Evolutionary conservation across 2,329 filamentous ascomycete species (phyloP), one percentile per base, ranked within the genome.

Genomic region (Neoarthrinium moseri): DNA sequence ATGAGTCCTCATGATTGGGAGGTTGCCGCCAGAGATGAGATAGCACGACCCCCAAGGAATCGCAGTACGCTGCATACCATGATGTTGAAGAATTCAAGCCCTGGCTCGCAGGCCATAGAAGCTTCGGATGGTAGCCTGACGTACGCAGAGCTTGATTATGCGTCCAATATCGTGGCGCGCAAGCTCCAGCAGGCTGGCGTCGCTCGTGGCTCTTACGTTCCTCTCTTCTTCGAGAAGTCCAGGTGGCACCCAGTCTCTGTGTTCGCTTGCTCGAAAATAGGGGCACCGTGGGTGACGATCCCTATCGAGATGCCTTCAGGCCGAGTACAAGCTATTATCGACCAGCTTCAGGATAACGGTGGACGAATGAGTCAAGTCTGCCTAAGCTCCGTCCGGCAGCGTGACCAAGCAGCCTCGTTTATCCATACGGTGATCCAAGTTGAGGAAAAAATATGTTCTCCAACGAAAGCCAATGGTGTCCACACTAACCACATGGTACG

Each of bases 221-320:
- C 50, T 8, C 43, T 55, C 3, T 50, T 38, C 13, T 51, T 54
- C 24, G 43, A 47, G n/a, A 55, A 54, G 48, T 49, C 47, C 15
- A 12, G 15, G 11, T 40, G 23, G 38, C 37, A 45, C 23, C 30
- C 51, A 4, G 36, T 53, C 5, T 41, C 43, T 10, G 50, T 56
- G 32, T 21, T 56, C 11, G 53, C 45, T n/a, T 29, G 26, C 26
- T 29, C 26, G 8, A 29, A 29, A 29, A 29, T 29, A 8, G 26
- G 26, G n/a, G 26, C 26, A n/a, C 8, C n/a, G n/a, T 29, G 8
- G 8, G 26, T 29, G 8, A 29, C 26, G n/a, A 8, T 29, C 26
- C 26, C 26, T n/a, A 8, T 29, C 26, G 26, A 29, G 8, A 29
- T 29, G 26, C 26, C 26, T 29, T n/a, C n/a, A 29, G 26, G 26